Evolutionary conservation across 2,329 filamentous ascomycete species (phyloP), one percentile per base, ranked within the genome.

Genomic region (Pyricularia sp.): DNA sequence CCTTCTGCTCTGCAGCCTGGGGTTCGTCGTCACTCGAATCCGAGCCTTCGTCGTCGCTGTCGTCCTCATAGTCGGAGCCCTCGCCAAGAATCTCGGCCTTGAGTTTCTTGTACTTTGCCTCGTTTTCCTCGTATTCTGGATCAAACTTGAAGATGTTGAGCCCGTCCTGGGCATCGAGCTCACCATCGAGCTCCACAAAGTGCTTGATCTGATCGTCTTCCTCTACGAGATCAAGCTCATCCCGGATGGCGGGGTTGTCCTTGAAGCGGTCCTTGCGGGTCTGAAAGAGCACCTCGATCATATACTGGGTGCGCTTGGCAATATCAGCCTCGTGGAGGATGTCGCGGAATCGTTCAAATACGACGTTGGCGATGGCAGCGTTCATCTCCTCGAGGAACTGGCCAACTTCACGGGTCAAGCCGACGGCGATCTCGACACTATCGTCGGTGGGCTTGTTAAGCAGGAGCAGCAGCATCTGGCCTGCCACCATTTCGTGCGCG

Each of bases 141-240:
- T 99, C 95, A 73, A 90, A 93, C 76, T 97, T 98, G 86, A 99
- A 99, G 70, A 99, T 90, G 76, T 99, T 99, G 68, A 98, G 83
- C 0, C 88, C 87, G 74, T 98, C 94, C 77, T 97, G 90, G 0
- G 92, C 89, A 66, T 95, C 91, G 68, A 97, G 85, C 55, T 93
- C 89, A 72, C 93, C 93, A 72, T 97, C 92, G 33, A 99, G 80
- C 66, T 91, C 90, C 66, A 93, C 84, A 69, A 88, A 86, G 80
- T 99, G 95, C 0, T 95, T 98, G 74, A 98, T 97, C 77, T 98
- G 95, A 76, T 99, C 95, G 78, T 98, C 94, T 79, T 99, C 95
- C 79, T 98, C 94, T 10, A 99, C 92, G 64, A 99, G 79, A 79
- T 99, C 95, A 69, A 99, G 82, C 77, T 99, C 95, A 76, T 97